Base-by-base conservation (phyloP, 768 basidiomycete species). In the Dioszegia aurantiaca region DNA sequence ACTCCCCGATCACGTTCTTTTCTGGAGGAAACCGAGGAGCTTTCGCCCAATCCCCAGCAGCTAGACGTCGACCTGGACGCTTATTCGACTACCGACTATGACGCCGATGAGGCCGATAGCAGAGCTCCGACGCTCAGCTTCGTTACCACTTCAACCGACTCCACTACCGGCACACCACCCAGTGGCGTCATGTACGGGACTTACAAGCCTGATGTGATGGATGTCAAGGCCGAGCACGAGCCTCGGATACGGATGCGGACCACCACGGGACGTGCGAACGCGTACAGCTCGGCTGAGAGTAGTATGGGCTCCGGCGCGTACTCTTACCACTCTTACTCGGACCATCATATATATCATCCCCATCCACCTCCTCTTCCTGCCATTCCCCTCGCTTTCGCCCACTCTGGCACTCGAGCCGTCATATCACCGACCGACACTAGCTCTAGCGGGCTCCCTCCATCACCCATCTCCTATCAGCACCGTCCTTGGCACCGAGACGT, bases 351-450 rank as follows among this genome's bases (percentile, higher is more conserved):
- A 14, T 66, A 66, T 47, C 63, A 64, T 31, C 60, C 71, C 42
- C 63, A 67, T 52, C 67, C 70, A 11, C 71, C 71, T 14, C 71
- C 71, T 37, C 54, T 73, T 4, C 71, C 71, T 10, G 49, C 48
- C 24, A 21, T 64, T 9, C 68, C 69, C 1, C n/a, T 19, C 8
- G 52, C 56, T 4, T 68, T 48, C 49, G 43, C 56, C 37, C 42
- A 56, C 2, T 31, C 30, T 9, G 64, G 69, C 12, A 68, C 67
- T 5, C 48, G 42, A n/a, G 62, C 59, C 42, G 24, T 60, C 31
- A 33, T 56, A 10, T 36, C 59, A 12, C 55, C 59, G 14, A 55
- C 41, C 42, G 33, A 31, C 4, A 55, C 53, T 14, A 55, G 54
- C 41, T 55, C 40, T 6, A 55, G 54, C 54, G 26, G 36, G 19